These are phyloP conservation scores for Mucor irregularis DNA, from an alignment of 371 early-diverging fungal genomes.

Conservation along the genomic window DNA sequence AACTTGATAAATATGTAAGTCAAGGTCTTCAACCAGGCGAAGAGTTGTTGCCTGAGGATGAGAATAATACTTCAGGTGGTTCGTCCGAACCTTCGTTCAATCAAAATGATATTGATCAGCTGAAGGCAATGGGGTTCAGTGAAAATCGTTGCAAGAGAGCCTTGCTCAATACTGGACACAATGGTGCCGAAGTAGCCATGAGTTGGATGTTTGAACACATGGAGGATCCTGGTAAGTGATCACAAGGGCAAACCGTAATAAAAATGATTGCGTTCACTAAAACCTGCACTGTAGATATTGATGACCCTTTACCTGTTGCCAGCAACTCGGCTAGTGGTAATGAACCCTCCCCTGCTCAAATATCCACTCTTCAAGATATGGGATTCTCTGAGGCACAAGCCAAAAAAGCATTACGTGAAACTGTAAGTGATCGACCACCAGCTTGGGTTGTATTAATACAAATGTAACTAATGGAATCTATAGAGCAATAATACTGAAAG, in stretches of 20 bases:
- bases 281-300: slow-evolving; percentile 28
- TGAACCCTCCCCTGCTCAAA: slow-evolving; percentile 36
- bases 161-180: slow-evolving; percentile 76
- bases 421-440: slow-evolving; percentile 53
- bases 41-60: slow-evolving; percentile 72
- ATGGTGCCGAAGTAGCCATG: slow-evolving; percentile 87
- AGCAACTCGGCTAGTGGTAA: not conserved
- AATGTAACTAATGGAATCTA: not conserved
- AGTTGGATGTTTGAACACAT: slow-evolving; percentile 94
- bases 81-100: slow-evolving; percentile 57
- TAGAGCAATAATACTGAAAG: slow-evolving; percentile 83
- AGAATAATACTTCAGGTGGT: slow-evolving; percentile 27
- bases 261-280: not conserved
- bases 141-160: slow-evolving; percentile 82
- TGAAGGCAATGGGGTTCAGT: slow-evolving; percentile 92
- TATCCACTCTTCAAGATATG: slow-evolving; percentile 81
- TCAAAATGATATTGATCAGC: slow-evolving; percentile 65
- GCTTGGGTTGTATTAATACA: not conserved
- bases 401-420: slow-evolving; percentile 78
- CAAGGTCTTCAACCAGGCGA: slow-evolving; percentile 73
- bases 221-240: slow-evolving; percentile 82
- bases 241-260: no score
- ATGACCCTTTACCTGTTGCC: slow-evolving; percentile 39
- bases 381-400: slow-evolving; percentile 87
- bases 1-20: slow-evolving; percentile 65